phyloP scores from a whole-genome alignment of 1,284 basidiomycete genomes.

The Athelia psychrophila region DNA sequence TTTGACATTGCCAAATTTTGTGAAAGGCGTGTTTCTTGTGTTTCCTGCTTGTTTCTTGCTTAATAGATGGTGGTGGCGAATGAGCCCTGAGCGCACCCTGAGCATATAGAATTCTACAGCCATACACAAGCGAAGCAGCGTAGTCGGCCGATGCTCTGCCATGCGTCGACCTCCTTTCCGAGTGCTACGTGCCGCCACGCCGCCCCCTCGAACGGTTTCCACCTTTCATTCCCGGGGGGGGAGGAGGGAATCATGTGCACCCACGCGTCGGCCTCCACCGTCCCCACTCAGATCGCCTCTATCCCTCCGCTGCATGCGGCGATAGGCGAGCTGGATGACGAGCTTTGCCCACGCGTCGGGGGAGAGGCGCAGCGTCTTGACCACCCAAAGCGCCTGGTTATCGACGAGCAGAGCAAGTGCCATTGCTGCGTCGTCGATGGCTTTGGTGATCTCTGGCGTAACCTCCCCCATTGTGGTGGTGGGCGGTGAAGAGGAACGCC shows the following conservation, averaged over 20 bases:
- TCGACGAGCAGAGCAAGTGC: slow-evolving; percentile 62
- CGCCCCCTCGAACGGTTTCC: slow-evolving; percentile 62
- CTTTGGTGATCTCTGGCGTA: slow-evolving; percentile 39
- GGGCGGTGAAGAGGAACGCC: slow-evolving; percentile 11
- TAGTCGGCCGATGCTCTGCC: slow-evolving; percentile 81
- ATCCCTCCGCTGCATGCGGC: slow-evolving; percentile 76
- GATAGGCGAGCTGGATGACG: slow-evolving; percentile 84
- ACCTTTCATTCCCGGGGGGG: slow-evolving; percentile 45
- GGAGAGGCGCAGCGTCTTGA: slow-evolving; percentile 80
- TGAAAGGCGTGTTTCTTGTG: no score
- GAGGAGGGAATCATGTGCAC: no score
- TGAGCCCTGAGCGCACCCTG: no score
- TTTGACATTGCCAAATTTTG: no score
- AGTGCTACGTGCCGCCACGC: slow-evolving; percentile 67
- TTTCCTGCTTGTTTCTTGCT: no score
- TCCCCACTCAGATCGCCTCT: slow-evolving; percentile 81
- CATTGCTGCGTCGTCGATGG: slow-evolving; percentile 55
- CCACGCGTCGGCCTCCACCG: slow-evolving; percentile 56
- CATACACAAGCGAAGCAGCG: no score
- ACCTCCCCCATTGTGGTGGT: slow-evolving; percentile 67
- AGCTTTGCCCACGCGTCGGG: slow-evolving; percentile 93
- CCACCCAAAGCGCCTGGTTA: slow-evolving; percentile 65
- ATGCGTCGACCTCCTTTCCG: slow-evolving; percentile 71
- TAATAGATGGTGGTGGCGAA: no score
- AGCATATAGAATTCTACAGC: no score